Percentiles rank a stretch among this genome's conserved stretches.
Conservation (phyloP, 345 rosid genomes). For the Hibiscus tridactylites region DNA sequence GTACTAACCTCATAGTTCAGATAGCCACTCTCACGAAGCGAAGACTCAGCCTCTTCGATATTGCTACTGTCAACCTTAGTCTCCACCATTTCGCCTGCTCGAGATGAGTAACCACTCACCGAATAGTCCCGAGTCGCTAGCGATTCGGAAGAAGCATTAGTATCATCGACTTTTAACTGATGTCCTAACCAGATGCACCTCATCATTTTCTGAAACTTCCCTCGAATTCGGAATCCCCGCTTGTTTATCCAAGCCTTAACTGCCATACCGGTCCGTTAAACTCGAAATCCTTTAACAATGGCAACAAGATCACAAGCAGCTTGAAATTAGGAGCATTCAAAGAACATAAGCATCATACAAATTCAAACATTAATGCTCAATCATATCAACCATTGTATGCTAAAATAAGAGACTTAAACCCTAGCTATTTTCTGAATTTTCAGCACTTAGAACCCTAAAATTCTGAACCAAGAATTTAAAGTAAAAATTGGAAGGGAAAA, state of each 20-base stretch:
- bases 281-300: constrained; percentile 24
- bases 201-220: constrained; percentile 50
- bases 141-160: constrained; percentile 56
- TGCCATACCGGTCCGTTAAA: constrained; percentile 35
- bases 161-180: constrained; percentile 39
- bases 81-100: constrained; percentile 49
- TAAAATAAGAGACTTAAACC: background rate
- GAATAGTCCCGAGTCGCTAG: constrained; percentile 72
- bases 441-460: background rate
- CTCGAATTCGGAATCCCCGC: constrained; percentile 23
- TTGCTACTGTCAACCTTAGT: constrained; percentile 55
- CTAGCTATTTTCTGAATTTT: background rate
- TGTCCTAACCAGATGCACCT: constrained; percentile 61
- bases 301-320: constrained; percentile 2
- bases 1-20: constrained; percentile 61
- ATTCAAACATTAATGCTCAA: background rate
- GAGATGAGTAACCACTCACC: constrained; percentile 64
- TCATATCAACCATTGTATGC: background rate
- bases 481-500: background rate
- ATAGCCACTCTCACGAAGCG: constrained; percentile 66
- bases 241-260: constrained; percentile 36
- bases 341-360: constrained; percentile 5
- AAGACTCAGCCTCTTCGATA: constrained; percentile 68
- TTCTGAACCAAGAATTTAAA: background rate
- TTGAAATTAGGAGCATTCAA: constrained; percentile 13